Evolutionary conservation across 2,329 filamentous ascomycete genomes (phyloP), one percentile per base, ranked within the genome.

Genomic region (Coniochaeta sp.): DNA sequence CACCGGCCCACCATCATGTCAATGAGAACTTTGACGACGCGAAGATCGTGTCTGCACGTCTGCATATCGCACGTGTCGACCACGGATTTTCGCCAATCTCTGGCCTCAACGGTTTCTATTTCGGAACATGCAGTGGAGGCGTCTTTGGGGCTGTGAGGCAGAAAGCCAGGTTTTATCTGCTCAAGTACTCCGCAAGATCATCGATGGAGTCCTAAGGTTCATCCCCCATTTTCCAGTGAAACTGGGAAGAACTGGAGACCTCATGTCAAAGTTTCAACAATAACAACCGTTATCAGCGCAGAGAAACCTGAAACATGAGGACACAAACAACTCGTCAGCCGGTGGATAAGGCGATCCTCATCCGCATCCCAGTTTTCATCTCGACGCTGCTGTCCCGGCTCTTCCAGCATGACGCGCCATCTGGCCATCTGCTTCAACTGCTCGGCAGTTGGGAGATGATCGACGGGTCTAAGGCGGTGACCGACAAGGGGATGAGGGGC

Each of bases 291-390:
- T 3, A 13, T 8, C 12, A 24, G 3, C 7, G 5, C n/a, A n/a
- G n/a, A n/a, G n/a, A n/a, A n/a, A n/a, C n/a, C n/a, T 42, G 38
- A 42, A 26, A 42, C 38, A 42, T 8, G 35, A 22, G 35, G 20
- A 3, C 14, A 24, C 20, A 5, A 18, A 38, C 16, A 38, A n/a
- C n/a, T n/a, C n/a, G 3, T 22, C 33, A 22, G 20, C 20, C 9
- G 22, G 38, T 26, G 38, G 38, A 42, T 2, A 18, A 14, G 10
- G 9, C 18, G 38, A 42, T 42, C 38, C 13, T n/a, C 38, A n/a
- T 26, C 38, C 38, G 10, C 20, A n/a, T 42, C 38, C 38, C 38
- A 42, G 38, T 42, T 42, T 42, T 42, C 38, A 42, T 42, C 38
- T 42, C 22, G 38, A 42, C 12, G 26, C 18, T n/a, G n/a, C n/a